Percentiles rank a stretch among this genome's conserved stretches.
Evolutionary conservation across 192 early-diverging fungal genomes (phyloP).

Genomic region (Chytriomyces confervae): DNA sequence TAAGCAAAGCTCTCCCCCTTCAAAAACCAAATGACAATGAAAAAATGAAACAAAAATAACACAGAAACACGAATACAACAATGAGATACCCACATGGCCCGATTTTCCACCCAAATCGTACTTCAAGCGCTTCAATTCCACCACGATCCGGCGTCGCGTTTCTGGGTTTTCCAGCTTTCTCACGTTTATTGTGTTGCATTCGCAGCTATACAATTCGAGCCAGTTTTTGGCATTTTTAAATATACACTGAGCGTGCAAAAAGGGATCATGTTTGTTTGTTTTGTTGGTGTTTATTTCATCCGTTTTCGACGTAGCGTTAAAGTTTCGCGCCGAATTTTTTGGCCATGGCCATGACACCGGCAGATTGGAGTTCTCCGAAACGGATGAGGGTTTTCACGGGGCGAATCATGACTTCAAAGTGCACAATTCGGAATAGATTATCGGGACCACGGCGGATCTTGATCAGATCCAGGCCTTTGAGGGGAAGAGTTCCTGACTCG

Average conservation of each 20-base stretch:
- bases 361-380: conserved; percentile 34
- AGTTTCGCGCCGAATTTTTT: neutral
- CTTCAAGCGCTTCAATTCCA: conserved; percentile 9
- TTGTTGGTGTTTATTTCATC: conserved; percentile 10
- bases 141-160: neutral
- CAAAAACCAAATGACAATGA: no score
- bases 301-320: neutral
- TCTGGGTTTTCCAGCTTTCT: neutral
- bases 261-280: neutral
- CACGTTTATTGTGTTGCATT: conserved; percentile 22
- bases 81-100: conserved; percentile 18
- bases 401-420: conserved; percentile 42
- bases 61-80: neutral
- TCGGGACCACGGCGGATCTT: neutral
- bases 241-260: no score
- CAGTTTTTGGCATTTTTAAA: conserved; percentile 13
- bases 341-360: conserved; percentile 20
- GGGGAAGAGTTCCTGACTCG: neutral
- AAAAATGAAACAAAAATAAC: neutral
- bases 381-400: conserved; percentile 31
- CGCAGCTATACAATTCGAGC: conserved; percentile 4
- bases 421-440: conserved; percentile 24
- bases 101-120: conserved; percentile 14
- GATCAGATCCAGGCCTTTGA: conserved; percentile 40
- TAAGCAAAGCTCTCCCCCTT: neutral